Base-by-base conservation (phyloP, 2,329 filamentous ascomycete genomes). In the Fusarium mangiferae region DNA sequence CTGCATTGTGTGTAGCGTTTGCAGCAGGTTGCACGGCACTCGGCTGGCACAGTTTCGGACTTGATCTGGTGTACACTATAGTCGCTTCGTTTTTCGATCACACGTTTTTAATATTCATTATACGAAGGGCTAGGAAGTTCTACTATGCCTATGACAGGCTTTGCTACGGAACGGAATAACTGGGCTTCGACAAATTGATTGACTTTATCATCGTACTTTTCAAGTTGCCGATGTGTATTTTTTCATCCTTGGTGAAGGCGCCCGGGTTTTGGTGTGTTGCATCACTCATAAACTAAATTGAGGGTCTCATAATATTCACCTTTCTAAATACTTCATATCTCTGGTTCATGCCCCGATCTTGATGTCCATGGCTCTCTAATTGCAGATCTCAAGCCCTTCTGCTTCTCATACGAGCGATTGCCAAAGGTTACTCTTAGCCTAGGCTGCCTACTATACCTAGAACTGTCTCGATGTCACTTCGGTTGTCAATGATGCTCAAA, bases 71-170 rank as follows among this genome's bases (percentile, higher is more conserved):
- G 68, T 66, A 70, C 41, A 66, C 24, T 61, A 61, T 38, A 57
- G 38, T 58, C 49, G 44, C 49, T 52, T 51, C 39, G 30, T 42
- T 62, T 55, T 57, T 52, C 51, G 51, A 57, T 59, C 61, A 62
- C 52, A 48, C n/a, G 36, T 20, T 62, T 48, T 68, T 72, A 68
- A 72, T 72, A 52, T 72, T n/a, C 38, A 56, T 60, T 60, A 60
- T 39, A 64, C 48, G 26, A 62, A 26, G 44, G 22, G n/a, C 35
- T 46, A 26, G 28, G 44, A 55, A 30, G 17, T 18, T 41, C 65
- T 66, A 28, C 56, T 56, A n/a, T 36, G 33, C 41, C 35, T 38
- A 45, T 35, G 36, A 38, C 14, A 39, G 49, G 46, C 35, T 55
- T 55, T 41, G 24, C 35, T 41, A 39, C 26, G 35, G 35, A 55